phyloP scores from a whole-genome alignment of 495 filamentous ascomycete genomes.

The Neurospora sp. region DNA sequence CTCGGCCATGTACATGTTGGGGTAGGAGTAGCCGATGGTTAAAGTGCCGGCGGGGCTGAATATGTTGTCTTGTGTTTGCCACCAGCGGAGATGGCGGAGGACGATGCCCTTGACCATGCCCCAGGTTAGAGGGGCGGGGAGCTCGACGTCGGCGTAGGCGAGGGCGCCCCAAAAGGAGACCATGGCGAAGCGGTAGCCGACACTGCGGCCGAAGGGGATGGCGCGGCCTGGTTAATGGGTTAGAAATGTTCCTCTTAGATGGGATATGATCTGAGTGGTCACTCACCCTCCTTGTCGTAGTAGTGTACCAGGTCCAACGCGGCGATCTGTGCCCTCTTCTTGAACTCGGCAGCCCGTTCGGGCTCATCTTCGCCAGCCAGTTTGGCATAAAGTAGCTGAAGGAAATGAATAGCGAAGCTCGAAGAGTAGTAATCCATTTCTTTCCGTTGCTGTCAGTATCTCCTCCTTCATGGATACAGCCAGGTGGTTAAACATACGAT shows the following conservation, averaged over 20 bases:
- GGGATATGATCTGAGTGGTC: not conserved
- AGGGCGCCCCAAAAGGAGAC: slow-evolving; percentile 71
- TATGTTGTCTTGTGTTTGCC: slow-evolving; percentile 62
- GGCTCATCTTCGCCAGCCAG: slow-evolving; percentile 60
- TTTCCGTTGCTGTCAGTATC: slow-evolving; percentile 1
- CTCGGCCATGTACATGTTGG: slow-evolving; percentile 68
- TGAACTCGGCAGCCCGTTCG: slow-evolving; percentile 57
- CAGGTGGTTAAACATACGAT: slow-evolving; percentile 30
- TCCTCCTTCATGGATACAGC: not conserved
- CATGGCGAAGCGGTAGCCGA: slow-evolving; percentile 76
- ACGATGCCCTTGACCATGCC: slow-evolving; percentile 69
- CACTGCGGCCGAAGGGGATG: slow-evolving; percentile 65
- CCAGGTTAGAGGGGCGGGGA: slow-evolving; percentile 61
- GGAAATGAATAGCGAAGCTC: slow-evolving; percentile 68
- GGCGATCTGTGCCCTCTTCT: slow-evolving; percentile 50
- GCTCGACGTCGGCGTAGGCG: slow-evolving; percentile 62
- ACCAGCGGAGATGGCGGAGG: slow-evolving; percentile 66
- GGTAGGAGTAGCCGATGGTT: slow-evolving; percentile 67
- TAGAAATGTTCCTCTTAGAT: not conserved
- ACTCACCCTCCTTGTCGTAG: slow-evolving; percentile 52
- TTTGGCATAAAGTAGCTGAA: slow-evolving; percentile 68
- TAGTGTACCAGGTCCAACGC: slow-evolving; percentile 66
- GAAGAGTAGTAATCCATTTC: slow-evolving; percentile 80
- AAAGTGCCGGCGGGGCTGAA: slow-evolving; percentile 64
- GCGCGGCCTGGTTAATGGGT: slow-evolving; percentile 33